phyloP scores from a whole-genome alignment of 108 stramenopile species.

The Stephanodiscus triporus region DNA sequence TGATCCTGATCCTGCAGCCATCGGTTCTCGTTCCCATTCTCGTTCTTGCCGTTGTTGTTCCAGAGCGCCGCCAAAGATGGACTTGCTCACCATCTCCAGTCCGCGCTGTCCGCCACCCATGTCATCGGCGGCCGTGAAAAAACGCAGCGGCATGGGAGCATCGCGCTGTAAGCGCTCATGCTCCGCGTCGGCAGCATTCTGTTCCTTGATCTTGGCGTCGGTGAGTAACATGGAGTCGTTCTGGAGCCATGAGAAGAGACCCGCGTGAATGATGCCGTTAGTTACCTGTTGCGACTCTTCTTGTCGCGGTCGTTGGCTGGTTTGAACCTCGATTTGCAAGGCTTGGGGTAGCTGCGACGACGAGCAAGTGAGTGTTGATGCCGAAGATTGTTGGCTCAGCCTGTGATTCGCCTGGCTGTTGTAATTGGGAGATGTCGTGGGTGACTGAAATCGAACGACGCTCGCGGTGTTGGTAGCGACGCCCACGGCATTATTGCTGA shows the following conservation, averaged over 20 bases:
- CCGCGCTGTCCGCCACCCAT: slow-evolving; percentile 7
- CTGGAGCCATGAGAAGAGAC: slow-evolving; percentile 42
- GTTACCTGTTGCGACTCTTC: neutral
- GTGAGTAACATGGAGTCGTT: slow-evolving; percentile 41
- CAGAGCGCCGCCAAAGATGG: slow-evolving; percentile 22
- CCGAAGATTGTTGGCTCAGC: neutral
- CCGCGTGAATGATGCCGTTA: slow-evolving; percentile 28
- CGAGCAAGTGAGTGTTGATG: too few relatives aligned
- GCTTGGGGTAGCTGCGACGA: neutral
- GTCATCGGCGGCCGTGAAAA: slow-evolving; percentile 29
- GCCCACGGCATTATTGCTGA: neutral
- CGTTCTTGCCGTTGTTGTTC: neutral
- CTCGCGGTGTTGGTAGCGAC: neutral
- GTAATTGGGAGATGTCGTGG: neutral
- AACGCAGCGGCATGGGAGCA: slow-evolving; percentile 40
- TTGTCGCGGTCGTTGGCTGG: neutral
- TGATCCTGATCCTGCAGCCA: neutral
- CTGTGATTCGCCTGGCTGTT: neutral
- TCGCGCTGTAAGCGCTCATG: slow-evolving; percentile 12
- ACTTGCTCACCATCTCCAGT: slow-evolving; percentile 26
- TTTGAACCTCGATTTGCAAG: neutral
- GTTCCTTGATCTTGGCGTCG: slow-evolving; percentile 38
- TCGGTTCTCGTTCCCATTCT: neutral
- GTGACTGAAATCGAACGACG: neutral
- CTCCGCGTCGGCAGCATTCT: slow-evolving; percentile 19